Base-by-base conservation (phyloP, 441 rosid species). In the Erodium moschatum region DNA sequence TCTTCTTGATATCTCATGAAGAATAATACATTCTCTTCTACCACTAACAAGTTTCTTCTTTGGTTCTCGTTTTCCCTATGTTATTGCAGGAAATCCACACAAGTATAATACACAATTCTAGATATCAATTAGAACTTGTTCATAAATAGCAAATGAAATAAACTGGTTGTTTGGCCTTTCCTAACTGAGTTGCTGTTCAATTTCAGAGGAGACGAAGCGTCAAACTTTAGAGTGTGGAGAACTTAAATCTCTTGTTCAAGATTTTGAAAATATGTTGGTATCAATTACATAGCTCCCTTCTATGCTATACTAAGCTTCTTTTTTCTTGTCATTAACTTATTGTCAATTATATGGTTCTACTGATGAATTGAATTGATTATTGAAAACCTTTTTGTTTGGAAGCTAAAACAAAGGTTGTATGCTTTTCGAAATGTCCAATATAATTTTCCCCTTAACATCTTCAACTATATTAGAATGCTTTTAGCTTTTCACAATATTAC, bases 211-310 rank as follows among this genome's bases (percentile, higher is more conserved):
- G 67, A 86, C 73, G 81, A 87, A 74, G 64, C 89, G 82, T 38
- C 87, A 73, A 76, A 83, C 76, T 54, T 82, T 85, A 72, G 85
- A 94, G 75, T 82, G 82, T 77, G 77, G 72, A 48, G 88, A 88
- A 77, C 83, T 88, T 60, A 89, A 83, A 80, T 80, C 86, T 72
- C 96, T 81, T 70, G 75, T 91, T 76, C 86, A 85, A 64, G 84
- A 85, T 56, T 84, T 84, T 76, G 86, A 85, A 84, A 84, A 97
- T 91, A 81, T 40, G 84, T 77, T 72, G 16, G 16, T 68, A n/a
- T 74, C 69, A 48, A 27, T 64, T 35, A 8, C 61, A 7, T 13
- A 35, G 11, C 62, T 31, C 12, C 1, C 58, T 33, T 56, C 31
- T 29, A 29, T 4, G 31, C 31, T 29, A 29, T 29, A 29, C 31